These are phyloP conservation scores for Lumnitzera racemosa DNA, from an alignment of 345 rosid genomes.

Conservation along the genomic window DNA sequence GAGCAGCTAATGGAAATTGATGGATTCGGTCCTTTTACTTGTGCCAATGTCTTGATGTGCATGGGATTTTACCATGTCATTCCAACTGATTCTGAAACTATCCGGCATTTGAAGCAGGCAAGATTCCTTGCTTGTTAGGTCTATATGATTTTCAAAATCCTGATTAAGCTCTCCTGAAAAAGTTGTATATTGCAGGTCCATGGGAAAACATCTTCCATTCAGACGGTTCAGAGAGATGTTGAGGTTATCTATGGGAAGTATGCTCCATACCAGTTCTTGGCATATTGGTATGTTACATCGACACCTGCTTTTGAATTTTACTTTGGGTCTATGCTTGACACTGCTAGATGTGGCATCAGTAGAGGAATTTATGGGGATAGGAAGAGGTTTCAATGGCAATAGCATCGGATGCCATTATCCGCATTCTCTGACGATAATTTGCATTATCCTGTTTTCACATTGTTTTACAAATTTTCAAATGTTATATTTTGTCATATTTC, in stretches of 20 bases:
- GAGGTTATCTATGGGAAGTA: slow-evolving; percentile 26
- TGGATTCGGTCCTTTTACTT: slow-evolving; percentile 51
- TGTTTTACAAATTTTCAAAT: neutral
- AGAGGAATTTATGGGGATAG: too few species aligned
- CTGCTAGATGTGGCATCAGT: too few species aligned
- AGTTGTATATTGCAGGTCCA: slow-evolving; percentile 28
- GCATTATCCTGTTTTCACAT: neutral
- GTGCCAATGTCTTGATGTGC: slow-evolving; percentile 47
- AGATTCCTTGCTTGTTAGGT: neutral
- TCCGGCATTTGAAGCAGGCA: slow-evolving; percentile 44
- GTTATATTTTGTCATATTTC: too few species aligned
- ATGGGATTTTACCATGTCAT: slow-evolving; percentile 46
- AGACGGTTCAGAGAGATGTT: slow-evolving; percentile 22
- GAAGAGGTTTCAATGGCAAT: neutral
- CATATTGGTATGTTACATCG: slow-evolving; percentile 27
- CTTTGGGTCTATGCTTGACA: too few species aligned
- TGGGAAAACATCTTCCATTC: slow-evolving; percentile 16
- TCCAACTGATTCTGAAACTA: slow-evolving; percentile 48
- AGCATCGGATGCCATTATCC: neutral
- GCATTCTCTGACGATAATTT: neutral
- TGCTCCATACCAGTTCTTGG: slow-evolving; percentile 42
- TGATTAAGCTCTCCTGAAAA: neutral
- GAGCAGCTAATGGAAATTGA: slow-evolving; percentile 25
- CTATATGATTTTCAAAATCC: neutral
- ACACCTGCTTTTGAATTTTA: neutral